phyloP scores from a whole-genome alignment of 495 filamentous ascomycete species.

The Penicillium pancosmium region DNA sequence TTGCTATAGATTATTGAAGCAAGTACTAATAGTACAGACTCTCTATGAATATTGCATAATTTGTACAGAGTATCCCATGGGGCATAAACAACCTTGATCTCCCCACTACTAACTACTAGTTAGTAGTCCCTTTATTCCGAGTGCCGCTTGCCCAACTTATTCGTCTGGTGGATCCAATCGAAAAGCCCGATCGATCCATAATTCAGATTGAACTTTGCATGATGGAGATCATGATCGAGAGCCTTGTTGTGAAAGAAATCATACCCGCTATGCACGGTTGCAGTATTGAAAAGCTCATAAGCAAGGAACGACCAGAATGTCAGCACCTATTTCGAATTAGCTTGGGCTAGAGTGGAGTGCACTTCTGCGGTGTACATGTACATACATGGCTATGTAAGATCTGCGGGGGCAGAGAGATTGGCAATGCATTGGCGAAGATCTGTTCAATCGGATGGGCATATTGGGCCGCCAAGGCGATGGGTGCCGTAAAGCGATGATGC shows the following conservation, averaged over 20 bases:
- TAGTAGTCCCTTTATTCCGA: conserved; percentile 13
- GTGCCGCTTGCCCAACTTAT: conserved; percentile 29
- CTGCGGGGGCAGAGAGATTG: conserved; percentile 55
- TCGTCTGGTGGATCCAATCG: conserved; percentile 42
- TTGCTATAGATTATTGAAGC: too few relatives aligned
- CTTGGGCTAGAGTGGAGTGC: background rate
- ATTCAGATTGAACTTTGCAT: conserved; percentile 43
- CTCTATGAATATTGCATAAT: too few relatives aligned
- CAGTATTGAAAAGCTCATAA: conserved; percentile 51
- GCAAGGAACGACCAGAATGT: conserved; percentile 55
- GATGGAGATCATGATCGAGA: conserved; percentile 57
- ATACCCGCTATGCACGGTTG: conserved; percentile 58
- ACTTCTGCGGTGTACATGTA: background rate
- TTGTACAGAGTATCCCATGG: too few relatives aligned
- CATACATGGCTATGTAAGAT: conserved; percentile 46
- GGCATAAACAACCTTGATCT: too few relatives aligned
- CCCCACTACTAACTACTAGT: too few relatives aligned
- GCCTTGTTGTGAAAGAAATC: conserved; percentile 49
- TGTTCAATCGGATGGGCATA: conserved; percentile 63
- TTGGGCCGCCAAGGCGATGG: conserved; percentile 59
- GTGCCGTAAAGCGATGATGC: conserved; percentile 62
- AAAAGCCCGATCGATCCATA: conserved; percentile 39
- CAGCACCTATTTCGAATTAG: conserved; percentile 18
- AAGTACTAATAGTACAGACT: too few relatives aligned
- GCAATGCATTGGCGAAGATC: conserved; percentile 55